A percentile compares a stretch with the other conserved stretches of the same genome.
These are phyloP conservation scores for Penicillium griseofulvum DNA, from an alignment of 2,329 filamentous ascomycete species.

Conservation along the genomic window DNA sequence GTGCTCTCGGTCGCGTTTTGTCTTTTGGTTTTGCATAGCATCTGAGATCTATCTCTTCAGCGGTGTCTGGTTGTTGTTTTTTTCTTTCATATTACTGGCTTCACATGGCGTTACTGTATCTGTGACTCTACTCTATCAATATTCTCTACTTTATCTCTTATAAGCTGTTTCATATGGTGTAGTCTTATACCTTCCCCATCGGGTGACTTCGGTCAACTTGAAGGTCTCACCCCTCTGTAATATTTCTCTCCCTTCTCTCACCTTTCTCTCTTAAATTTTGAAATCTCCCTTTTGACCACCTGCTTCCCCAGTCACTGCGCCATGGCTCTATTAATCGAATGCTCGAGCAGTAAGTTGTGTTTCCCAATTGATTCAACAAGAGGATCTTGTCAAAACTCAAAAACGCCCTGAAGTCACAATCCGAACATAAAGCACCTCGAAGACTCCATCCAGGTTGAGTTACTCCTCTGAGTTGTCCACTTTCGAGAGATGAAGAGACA, in stretches of 20 bases:
- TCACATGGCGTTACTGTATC: constrained; percentile 9
- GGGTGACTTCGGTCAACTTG: not conserved
- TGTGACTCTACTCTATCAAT: constrained; percentile 16
- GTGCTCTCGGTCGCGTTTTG: constrained; percentile 25
- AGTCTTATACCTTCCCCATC: not conserved
- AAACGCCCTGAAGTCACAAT: not conserved
- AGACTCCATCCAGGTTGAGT: not conserved
- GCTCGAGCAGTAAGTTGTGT: not conserved
- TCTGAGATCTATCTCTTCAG: constrained; percentile 24
- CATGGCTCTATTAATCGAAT: not conserved
- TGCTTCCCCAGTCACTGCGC: not conserved
- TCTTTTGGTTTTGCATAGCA: constrained; percentile 27
- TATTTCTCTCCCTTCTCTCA: too few species aligned
- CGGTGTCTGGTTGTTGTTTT: constrained; percentile 13
- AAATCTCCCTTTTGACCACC: not conserved
- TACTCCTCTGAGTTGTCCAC: not conserved
- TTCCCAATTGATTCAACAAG: not conserved
- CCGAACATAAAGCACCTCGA: not conserved
- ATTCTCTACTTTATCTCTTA: not conserved
- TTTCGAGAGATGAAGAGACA: not conserved
- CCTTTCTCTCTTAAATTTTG: not conserved
- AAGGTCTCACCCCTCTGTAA: too few species aligned
- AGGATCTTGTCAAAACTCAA: not conserved
- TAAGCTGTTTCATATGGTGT: not conserved
- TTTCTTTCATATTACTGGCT: constrained; percentile 1